Percentiles rank a stretch among this genome's conserved stretches.
Conservation (phyloP, 1,284 basidiomycete species). For the Ceratobasidium sp. region DNA sequence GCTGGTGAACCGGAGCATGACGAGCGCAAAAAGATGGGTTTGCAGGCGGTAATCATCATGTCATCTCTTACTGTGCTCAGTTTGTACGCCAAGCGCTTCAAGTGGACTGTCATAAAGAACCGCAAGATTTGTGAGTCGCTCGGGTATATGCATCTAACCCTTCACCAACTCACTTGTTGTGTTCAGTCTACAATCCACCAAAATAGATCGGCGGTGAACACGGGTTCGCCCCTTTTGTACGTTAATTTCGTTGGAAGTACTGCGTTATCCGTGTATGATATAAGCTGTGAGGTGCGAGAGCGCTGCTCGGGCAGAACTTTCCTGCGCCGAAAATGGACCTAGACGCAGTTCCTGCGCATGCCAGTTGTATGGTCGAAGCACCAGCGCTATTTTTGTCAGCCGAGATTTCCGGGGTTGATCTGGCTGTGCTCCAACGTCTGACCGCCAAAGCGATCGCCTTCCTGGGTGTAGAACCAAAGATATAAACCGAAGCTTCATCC, state of each 20-base stretch:
- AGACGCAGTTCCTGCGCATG: no score
- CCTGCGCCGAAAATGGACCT: background rate
- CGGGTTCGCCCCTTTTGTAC: conserved; percentile 5
- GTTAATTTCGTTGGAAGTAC: conserved; percentile 37
- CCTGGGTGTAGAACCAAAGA: no score
- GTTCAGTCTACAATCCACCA: conserved; percentile 66
- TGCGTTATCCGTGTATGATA: conserved; percentile 30
- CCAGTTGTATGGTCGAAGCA: conserved; percentile 2
- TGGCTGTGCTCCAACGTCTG: background rate
- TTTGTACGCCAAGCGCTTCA: conserved; percentile 93
- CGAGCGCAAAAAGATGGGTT: conserved; percentile 94
- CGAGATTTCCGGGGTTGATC: conserved; percentile 17
- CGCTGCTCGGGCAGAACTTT: background rate
- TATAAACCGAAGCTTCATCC: background rate
- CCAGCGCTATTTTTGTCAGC: conserved; percentile 23
- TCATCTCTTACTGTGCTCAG: conserved; percentile 83
- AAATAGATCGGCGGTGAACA: conserved; percentile 45
- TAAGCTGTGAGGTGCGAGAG: conserved; percentile 4
- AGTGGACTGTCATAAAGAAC: conserved; percentile 92
- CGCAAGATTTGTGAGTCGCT: conserved; percentile 83
- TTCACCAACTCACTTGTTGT: conserved; percentile 47
- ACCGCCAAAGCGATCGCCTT: background rate
- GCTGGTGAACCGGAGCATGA: conserved; percentile 98
- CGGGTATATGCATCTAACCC: background rate
- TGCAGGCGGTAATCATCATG: conserved; percentile 93